phyloP scores from a whole-genome alignment of 257 asterid species.

The Solanum clarkiae region DNA sequence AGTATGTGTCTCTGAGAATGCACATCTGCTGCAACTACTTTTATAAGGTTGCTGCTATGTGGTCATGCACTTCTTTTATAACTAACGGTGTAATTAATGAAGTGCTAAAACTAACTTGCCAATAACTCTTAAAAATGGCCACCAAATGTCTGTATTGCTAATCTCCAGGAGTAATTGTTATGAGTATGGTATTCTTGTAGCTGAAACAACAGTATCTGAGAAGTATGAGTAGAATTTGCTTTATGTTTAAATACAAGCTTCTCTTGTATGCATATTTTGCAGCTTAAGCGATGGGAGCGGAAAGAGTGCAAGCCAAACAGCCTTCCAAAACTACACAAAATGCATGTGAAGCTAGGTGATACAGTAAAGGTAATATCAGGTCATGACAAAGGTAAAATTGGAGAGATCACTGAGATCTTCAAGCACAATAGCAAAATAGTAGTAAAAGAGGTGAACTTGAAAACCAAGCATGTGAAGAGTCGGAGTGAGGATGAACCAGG shows the following conservation, averaged over 20 bases:
- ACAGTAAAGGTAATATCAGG: conserved; percentile 89
- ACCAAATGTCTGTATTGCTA: not conserved
- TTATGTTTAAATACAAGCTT: not conserved
- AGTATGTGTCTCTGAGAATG: not conserved
- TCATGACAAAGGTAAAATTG: conserved; percentile 74
- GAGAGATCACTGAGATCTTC: conserved; percentile 61
- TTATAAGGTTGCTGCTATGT: not conserved
- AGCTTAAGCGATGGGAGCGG: conserved; percentile 92
- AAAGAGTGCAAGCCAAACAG: conserved; percentile 97
- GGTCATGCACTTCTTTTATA: not conserved
- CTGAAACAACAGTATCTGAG: not conserved
- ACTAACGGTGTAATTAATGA: not conserved
- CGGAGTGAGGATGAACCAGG: conserved; percentile 74
- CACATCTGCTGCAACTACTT: not conserved
- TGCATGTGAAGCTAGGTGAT: conserved; percentile 92
- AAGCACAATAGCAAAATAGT: conserved; percentile 69
- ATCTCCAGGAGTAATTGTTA: not conserved
- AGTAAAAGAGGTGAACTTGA: conserved; percentile 70
- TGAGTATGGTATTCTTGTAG: not conserved
- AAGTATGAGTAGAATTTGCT: not conserved
- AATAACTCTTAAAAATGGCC: not conserved
- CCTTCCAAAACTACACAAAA: conserved; percentile 74
- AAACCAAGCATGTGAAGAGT: conserved; percentile 91
- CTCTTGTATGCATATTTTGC: not conserved
- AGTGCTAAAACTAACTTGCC: not conserved